A percentile compares a stretch with the other conserved stretches of the same genome.
These are phyloP conservation scores for Pythium oligandrum DNA, from an alignment of 352 stramenopile genomes.

Conservation along the genomic window DNA sequence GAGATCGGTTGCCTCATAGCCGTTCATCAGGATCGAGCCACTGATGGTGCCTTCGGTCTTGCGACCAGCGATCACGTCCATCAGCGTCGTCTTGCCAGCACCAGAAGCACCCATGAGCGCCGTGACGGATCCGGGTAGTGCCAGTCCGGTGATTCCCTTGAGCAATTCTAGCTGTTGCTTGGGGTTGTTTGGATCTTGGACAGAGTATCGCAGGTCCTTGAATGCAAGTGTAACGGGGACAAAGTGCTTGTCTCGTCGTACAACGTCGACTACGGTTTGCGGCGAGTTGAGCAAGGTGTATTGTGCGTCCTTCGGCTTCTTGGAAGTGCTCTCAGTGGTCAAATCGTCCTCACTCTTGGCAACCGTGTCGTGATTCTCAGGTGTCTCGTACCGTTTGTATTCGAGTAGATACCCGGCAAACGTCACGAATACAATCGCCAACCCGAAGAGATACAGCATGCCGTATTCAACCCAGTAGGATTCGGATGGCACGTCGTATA, in stretches of 20 bases:
- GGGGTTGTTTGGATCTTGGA: slow-evolving; percentile 14
- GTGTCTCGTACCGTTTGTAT: slow-evolving; percentile 18
- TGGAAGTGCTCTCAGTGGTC: too few species aligned
- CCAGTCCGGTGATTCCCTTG: slow-evolving; percentile 22
- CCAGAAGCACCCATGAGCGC: slow-evolving; percentile 37
- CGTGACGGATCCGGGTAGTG: slow-evolving; percentile 25
- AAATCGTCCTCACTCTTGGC: not conserved
- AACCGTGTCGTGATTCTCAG: slow-evolving; percentile 13
- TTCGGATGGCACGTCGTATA: slow-evolving; percentile 24
- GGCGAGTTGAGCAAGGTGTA: slow-evolving; percentile 8
- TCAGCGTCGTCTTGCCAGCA: slow-evolving; percentile 63
- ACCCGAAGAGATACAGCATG: slow-evolving; percentile 20
- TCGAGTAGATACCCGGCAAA: slow-evolving; percentile 19
- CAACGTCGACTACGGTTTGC: not conserved
- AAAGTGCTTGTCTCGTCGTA: slow-evolving; percentile 15
- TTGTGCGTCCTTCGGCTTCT: not conserved
- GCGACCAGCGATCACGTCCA: slow-evolving; percentile 49
- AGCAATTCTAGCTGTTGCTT: slow-evolving; percentile 31
- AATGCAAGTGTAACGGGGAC: slow-evolving; percentile 23
- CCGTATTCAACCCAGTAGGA: slow-evolving; percentile 19
- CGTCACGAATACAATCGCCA: slow-evolving; percentile 17
- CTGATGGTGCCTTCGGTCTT: slow-evolving; percentile 72
- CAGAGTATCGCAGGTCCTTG: slow-evolving; percentile 24
- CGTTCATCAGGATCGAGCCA: slow-evolving; percentile 38
- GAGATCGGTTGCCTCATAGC: slow-evolving; percentile 14